A percentile compares a stretch with the other conserved stretches of the same genome.
Evolutionary conservation across 2,329 filamentous ascomycete genomes (phyloP).

Genomic region (Fusarium citri): DNA sequence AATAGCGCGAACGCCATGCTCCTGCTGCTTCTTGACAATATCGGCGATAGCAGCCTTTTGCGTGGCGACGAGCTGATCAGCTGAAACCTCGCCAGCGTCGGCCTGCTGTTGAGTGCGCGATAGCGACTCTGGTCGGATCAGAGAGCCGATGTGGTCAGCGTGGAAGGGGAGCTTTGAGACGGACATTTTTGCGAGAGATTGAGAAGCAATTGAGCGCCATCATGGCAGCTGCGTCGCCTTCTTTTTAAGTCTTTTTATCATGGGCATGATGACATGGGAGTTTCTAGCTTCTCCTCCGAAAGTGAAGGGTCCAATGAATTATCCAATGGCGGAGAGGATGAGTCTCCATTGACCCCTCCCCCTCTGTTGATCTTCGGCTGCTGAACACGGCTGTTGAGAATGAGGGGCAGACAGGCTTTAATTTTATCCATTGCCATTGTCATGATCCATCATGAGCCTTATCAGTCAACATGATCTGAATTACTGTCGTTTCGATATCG

Average conservation of each 20-base stretch:
- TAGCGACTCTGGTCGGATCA: constrained; percentile 73
- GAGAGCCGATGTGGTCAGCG: constrained; percentile 78
- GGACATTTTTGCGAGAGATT: constrained; percentile 35
- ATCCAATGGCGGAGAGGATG: constrained; percentile 35
- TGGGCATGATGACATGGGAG: constrained; percentile 36
- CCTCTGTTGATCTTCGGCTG: constrained; percentile 45
- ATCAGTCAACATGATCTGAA: neutral
- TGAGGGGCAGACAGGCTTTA: constrained; percentile 23
- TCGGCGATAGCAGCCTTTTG: constrained; percentile 73
- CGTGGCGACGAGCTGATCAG: constrained; percentile 61
- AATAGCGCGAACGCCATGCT: constrained; percentile 71
- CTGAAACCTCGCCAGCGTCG: constrained; percentile 61
- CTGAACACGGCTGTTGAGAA: constrained; percentile 44
- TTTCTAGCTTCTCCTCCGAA: constrained; percentile 16
- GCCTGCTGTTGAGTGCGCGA: constrained; percentile 61
- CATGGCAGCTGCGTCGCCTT: constrained; percentile 14
- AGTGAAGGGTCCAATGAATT: constrained; percentile 9
- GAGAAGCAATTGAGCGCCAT: constrained; percentile 19
- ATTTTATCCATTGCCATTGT: neutral
- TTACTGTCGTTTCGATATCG: neutral
- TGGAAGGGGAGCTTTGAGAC: constrained; percentile 66
- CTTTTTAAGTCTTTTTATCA: constrained; percentile 35
- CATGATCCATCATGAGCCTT: neutral
- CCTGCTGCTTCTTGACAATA: constrained; percentile 72
- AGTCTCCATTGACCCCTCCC: constrained; percentile 44